Evolutionary conservation across 192 early-diverging fungal species (phyloP).

Genomic region (Coemansia sp.): DNA sequence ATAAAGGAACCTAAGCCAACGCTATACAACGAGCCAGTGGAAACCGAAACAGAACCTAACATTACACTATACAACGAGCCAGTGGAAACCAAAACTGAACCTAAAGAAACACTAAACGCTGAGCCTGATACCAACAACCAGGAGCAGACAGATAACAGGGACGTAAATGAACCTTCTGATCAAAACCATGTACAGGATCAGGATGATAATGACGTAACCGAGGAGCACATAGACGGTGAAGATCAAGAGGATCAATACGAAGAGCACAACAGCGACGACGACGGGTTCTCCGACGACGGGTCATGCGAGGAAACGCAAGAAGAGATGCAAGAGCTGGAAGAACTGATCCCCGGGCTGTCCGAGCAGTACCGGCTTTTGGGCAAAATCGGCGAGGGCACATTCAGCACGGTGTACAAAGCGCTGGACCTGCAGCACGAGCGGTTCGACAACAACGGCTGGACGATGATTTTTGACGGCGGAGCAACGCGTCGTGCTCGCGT

Average conservation of each 20-base stretch:
- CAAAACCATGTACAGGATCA: not conserved
- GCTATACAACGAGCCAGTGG: not conserved
- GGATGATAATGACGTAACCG: not conserved
- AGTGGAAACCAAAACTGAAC: not conserved
- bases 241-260: conserved; percentile 10
- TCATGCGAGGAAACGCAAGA: conserved; percentile 41
- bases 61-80: not conserved
- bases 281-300: conserved; percentile 8
- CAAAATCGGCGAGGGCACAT: conserved; percentile 89
- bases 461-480: conserved; percentile 37
- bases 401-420: conserved; percentile 90
- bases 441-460: conserved; percentile 72
- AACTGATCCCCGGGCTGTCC: conserved; percentile 54
- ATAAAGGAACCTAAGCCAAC: too few species aligned
- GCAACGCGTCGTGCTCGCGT: conserved; percentile 30
- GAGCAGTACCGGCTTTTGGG: conserved; percentile 65
- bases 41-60: not conserved
- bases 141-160: not conserved
- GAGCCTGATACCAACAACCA: not conserved
- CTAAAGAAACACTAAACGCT: not conserved
- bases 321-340: conserved; percentile 65
- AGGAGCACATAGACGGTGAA: not conserved
- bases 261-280: conserved; percentile 17
- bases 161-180: too few species aligned
- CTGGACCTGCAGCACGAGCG: conserved; percentile 68